These are phyloP conservation scores for Penicillium parvum DNA, from an alignment of 495 filamentous ascomycete species.

Conservation along the genomic window DNA sequence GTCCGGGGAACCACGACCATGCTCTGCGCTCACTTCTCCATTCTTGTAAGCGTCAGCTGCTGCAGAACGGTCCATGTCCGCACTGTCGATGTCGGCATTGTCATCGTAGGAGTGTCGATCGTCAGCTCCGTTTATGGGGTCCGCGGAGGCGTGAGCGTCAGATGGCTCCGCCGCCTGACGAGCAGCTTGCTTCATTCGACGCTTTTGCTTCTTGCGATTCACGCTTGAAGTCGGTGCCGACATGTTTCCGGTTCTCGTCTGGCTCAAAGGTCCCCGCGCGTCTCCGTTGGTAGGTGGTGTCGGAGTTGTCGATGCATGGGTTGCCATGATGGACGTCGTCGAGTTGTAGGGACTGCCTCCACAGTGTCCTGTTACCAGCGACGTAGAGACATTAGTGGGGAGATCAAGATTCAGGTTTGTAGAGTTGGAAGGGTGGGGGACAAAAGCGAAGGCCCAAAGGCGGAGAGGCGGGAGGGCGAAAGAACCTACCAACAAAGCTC, in stretches of 20 bases:
- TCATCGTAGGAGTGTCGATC: constrained; percentile 30
- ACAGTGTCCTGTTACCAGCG: constrained; percentile 10
- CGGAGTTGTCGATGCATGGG: constrained; percentile 28
- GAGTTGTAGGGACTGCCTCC: constrained; percentile 19
- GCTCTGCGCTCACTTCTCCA: constrained; percentile 6
- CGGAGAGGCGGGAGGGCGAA: constrained; percentile 31
- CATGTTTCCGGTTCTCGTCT: constrained; percentile 25
- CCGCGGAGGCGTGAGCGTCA: constrained; percentile 16
- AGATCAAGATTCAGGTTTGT: constrained; percentile 3
- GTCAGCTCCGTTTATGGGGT: constrained; percentile 18
- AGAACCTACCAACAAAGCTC: constrained; percentile 33
- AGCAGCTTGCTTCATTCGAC: constrained; percentile 70
- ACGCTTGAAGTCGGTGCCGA: constrained; percentile 41
- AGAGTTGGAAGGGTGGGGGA: constrained; percentile 14
- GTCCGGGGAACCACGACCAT: constrained; percentile 8
- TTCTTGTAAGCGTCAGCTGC: constrained; percentile 18
- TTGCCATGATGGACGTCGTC: constrained; percentile 33
- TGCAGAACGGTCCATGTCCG: constrained; percentile 15
- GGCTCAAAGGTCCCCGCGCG: constrained; percentile 27
- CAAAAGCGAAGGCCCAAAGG: constrained; percentile 19
- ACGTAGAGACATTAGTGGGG: constrained; percentile 1
- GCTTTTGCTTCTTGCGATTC: constrained; percentile 92
- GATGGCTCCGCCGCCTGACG: constrained; percentile 57
- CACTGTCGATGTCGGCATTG: constrained; percentile 25
- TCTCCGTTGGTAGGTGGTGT: constrained; percentile 35